Conservation (phyloP, 495 filamentous ascomycete species). For the Penicillium canariense region DNA sequence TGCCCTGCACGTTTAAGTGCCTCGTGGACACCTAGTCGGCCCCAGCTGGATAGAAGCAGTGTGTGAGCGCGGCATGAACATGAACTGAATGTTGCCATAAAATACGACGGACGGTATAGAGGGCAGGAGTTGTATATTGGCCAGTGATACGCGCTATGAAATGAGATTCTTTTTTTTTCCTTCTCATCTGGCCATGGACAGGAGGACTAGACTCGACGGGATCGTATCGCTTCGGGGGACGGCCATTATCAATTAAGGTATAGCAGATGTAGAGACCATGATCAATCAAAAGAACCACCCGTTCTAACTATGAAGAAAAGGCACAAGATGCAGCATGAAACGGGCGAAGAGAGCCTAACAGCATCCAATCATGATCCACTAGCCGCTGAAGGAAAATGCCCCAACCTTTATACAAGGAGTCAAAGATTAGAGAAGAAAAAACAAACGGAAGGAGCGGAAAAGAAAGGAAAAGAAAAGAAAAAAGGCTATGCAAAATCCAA, state of each 20-base stretch:
- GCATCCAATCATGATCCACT: not conserved
- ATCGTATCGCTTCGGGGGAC: not conserved
- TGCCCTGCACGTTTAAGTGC: slow-evolving; percentile 49
- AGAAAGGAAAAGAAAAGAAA: slow-evolving; percentile 1
- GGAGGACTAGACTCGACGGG: too few species aligned
- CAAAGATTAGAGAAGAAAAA: not conserved
- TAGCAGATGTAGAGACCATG: not conserved
- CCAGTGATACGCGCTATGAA: slow-evolving; percentile 1
- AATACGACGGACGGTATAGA: not conserved
- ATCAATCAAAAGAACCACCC: not conserved
- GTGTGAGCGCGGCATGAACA: too few species aligned
- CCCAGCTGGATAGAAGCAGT: too few species aligned
- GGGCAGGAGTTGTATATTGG: not conserved
- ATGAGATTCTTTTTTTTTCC: not conserved
- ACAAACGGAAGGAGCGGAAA: not conserved
- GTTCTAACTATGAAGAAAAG: not conserved
- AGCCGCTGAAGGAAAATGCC: slow-evolving; percentile 6
- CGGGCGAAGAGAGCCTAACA: not conserved
- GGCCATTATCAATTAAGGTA: slow-evolving; percentile 4
- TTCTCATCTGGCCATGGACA: not conserved
- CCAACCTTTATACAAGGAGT: slow-evolving; percentile 7
- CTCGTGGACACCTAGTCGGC: too few species aligned
- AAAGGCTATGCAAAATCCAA: slow-evolving; percentile 1
- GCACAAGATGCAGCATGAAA: not conserved
- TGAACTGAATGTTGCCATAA: too few species aligned